Evolutionary conservation across 805 yeast species (phyloP).

Genomic region (Brettanomyces anomalus): DNA sequence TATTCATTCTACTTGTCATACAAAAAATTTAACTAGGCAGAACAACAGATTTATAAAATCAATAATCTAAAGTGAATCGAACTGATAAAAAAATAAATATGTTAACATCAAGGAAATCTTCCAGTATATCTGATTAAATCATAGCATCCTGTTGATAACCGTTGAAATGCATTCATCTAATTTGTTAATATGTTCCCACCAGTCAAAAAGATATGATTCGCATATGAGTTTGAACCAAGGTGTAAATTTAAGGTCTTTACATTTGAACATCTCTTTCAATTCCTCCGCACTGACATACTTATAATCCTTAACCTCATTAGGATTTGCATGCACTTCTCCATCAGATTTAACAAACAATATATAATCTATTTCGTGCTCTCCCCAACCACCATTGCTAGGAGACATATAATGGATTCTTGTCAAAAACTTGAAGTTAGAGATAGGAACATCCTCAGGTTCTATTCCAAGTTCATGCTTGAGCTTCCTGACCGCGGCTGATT

Average conservation of each 20-base stretch:
- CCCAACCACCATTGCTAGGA: constrained; percentile 76
- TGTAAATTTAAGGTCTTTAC: constrained; percentile 59
- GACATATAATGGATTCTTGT: constrained; percentile 95
- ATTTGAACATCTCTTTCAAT: constrained; percentile 68
- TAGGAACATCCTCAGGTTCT: constrained; percentile 41
- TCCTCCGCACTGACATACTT: constrained; percentile 64
- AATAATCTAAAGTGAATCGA: no score
- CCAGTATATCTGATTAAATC: constrained; percentile 1
- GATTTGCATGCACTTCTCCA: constrained; percentile 41
- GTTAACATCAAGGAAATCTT: neutral
- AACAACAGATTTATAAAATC: no score
- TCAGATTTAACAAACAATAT: constrained; percentile 66
- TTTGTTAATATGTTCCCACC: constrained; percentile 77
- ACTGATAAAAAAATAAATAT: no score
- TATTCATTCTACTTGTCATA: no score
- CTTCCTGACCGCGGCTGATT: constrained; percentile 85
- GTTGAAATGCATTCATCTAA: constrained; percentile 41
- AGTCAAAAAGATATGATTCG: constrained; percentile 77
- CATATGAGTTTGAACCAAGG: constrained; percentile 98
- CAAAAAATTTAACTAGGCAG: no score
- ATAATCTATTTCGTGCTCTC: constrained; percentile 96
- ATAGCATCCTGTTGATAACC: constrained; percentile 42
- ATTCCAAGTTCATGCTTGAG: constrained; percentile 92
- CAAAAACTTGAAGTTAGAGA: constrained; percentile 66
- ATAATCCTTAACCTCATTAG: constrained; percentile 80